phyloP scores from a whole-genome alignment of 2,329 filamentous ascomycete species.

The Stagonosporopsis cucurbitacearum region DNA sequence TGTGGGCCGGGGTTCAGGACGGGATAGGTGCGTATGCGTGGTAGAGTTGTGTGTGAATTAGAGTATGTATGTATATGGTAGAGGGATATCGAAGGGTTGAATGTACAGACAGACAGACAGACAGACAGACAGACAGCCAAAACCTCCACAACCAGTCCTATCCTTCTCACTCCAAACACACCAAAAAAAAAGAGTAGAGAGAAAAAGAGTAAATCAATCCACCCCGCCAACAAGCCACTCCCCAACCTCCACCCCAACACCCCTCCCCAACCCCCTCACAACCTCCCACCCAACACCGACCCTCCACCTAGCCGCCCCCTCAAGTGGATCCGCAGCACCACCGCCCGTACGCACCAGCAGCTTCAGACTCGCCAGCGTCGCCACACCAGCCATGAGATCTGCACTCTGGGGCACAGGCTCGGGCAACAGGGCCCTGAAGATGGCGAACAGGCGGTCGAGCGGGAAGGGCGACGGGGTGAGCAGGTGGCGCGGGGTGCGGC shows the following conservation, averaged over 20 bases:
- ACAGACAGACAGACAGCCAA: no score
- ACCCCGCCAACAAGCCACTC: conserved; percentile 61
- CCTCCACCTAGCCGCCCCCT: conserved; percentile 75
- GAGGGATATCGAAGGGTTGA: no score
- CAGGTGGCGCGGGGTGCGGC: conserved; percentile 78
- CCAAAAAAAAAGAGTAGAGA: no score
- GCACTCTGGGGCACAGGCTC: conserved; percentile 53
- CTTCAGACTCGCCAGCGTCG: conserved; percentile 74
- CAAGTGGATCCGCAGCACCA: conserved; percentile 67
- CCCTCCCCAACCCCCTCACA: conserved; percentile 71
- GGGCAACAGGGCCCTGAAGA: conserved; percentile 70
- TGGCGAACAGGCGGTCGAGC: conserved; percentile 78
- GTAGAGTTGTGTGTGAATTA: conserved; percentile 4
- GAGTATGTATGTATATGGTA: no score
- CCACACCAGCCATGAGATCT: conserved; percentile 63
- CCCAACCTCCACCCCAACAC: conserved; percentile 77
- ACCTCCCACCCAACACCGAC: conserved; percentile 82
- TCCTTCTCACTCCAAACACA: no score
- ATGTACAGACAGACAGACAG: no score
- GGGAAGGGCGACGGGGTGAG: conserved; percentile 79
- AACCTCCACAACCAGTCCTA: no score
- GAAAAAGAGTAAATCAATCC: no score
- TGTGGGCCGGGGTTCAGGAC: conserved; percentile 36
- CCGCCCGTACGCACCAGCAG: conserved; percentile 70
- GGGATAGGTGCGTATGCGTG: conserved; percentile 29